Conservation (phyloP, 2,329 filamentous ascomycete species). For the Cladosporium sp. region DNA sequence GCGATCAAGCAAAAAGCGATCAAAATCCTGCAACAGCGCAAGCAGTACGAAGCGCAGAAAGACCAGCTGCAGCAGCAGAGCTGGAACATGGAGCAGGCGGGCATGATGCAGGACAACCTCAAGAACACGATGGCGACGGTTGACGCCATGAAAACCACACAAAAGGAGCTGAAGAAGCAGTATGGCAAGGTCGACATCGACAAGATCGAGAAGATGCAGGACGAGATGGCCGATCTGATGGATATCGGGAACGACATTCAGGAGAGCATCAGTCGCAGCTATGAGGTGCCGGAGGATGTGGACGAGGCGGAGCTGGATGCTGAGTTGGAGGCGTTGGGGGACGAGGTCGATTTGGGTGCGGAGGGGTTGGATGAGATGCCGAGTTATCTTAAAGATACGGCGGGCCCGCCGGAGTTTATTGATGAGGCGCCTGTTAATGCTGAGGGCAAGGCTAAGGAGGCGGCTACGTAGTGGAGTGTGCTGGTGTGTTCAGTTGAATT, state of each 20-base stretch:
- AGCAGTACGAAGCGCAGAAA: constrained; percentile 89
- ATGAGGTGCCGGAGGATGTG: constrained; percentile 94
- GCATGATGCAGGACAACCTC: constrained; percentile 97
- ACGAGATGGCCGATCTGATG: constrained; percentile 98
- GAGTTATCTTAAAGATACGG: constrained; percentile 75
- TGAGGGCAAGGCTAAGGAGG: constrained; percentile 29
- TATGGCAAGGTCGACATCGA: constrained; percentile 98
- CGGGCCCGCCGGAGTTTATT: constrained; percentile 77
- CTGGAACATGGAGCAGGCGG: constrained; percentile 99
- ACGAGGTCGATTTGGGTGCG: constrained; percentile 86
- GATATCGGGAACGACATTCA: constrained; percentile 98
- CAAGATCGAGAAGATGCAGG: constrained; percentile 95
- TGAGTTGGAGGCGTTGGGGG: constrained; percentile 88
- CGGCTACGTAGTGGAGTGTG: constrained; percentile 22
- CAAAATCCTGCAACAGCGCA: constrained; percentile 88
- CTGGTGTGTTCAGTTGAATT: neutral
- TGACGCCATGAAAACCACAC: constrained; percentile 95
- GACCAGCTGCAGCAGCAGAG: constrained; percentile 91
- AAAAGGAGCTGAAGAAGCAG: constrained; percentile 86
- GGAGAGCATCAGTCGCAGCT: constrained; percentile 84
- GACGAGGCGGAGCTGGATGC: constrained; percentile 96
- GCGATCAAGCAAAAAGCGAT: constrained; percentile 92
- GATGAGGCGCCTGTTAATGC: constrained; percentile 68
- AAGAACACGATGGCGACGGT: constrained; percentile 99
- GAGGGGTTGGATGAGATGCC: constrained; percentile 60